Conservation (phyloP, 78 protist species). For the Cyanophora paradoxa region DNA sequence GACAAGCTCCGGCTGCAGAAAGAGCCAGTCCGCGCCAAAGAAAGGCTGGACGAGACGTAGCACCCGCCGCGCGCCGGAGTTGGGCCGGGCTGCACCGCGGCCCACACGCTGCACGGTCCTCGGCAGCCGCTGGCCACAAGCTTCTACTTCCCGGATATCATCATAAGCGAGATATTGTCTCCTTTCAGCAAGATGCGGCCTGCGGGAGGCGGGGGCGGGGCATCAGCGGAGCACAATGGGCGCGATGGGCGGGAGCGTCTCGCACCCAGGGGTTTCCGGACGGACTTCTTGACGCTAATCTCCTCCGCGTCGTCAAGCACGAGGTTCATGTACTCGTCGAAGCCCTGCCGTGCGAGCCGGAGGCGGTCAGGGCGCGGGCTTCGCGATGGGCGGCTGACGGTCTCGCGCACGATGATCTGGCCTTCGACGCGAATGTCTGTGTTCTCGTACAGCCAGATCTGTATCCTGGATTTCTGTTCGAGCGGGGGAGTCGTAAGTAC, state of each 20-base stretch:
- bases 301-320: constrained; percentile 89
- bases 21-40: too few species aligned
- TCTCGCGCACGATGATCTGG: constrained; percentile 67
- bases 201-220: too few species aligned
- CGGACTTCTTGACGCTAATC: constrained; percentile 65
- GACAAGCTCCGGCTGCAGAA: too few species aligned
- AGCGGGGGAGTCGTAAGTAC: neutral
- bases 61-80: too few species aligned
- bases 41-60: too few species aligned
- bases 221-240: neutral
- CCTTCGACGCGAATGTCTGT: constrained; percentile 78
- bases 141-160: too few species aligned
- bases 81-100: too few species aligned
- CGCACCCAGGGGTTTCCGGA: constrained; percentile 60
- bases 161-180: constrained; percentile 78
- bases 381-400: too few species aligned
- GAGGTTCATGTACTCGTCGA: constrained; percentile 94
- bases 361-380: neutral
- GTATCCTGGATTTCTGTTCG: constrained; percentile 62
- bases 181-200: constrained; percentile 83
- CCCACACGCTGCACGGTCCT: too few species aligned
- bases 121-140: too few species aligned
- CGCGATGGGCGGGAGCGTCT: neutral
- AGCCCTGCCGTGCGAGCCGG: too few species aligned
- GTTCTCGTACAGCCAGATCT: constrained; percentile 73